Evolutionary conservation across 179 eudicot genomes (phyloP).

Genomic region (Silene noctiflora): DNA sequence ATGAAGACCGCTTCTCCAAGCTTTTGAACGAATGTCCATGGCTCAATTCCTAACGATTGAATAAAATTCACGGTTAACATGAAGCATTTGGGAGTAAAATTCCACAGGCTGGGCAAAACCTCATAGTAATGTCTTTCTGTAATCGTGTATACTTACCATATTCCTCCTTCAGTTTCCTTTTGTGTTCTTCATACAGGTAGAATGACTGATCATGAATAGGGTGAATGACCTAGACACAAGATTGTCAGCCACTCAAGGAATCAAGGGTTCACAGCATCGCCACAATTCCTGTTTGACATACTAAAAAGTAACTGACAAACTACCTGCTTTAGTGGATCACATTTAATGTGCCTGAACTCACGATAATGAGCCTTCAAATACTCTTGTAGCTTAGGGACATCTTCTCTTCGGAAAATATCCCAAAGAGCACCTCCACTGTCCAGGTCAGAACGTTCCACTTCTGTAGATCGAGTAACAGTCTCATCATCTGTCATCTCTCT

Average conservation of each 20-base stretch:
- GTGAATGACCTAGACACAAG: slow-evolving; percentile 61
- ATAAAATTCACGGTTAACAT: background rate
- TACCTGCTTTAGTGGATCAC: slow-evolving; percentile 49
- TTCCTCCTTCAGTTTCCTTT: slow-evolving; percentile 72
- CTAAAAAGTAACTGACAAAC: background rate
- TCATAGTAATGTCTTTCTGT: background rate
- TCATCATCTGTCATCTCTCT: slow-evolving; percentile 6
- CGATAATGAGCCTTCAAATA: slow-evolving; percentile 49
- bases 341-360: slow-evolving; percentile 54
- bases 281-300: background rate
- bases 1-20: slow-evolving; percentile 90
- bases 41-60: slow-evolving; percentile 52
- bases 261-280: background rate
- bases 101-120: background rate
- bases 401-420: slow-evolving; percentile 72
- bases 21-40: slow-evolving; percentile 84
- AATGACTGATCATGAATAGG: slow-evolving; percentile 87
- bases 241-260: background rate
- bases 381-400: slow-evolving; percentile 55
- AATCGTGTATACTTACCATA: slow-evolving; percentile 43
- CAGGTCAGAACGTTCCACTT: slow-evolving; percentile 9
- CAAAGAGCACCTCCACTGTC: slow-evolving; percentile 58
- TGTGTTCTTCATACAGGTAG: slow-evolving; percentile 62
- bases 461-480: slow-evolving; percentile 4
- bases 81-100: background rate